A percentile compares a stretch with the other conserved stretches of the same genome.
Evolutionary conservation across 148 eudicot genomes (phyloP).

Genomic region (Polygonum aviculare): DNA sequence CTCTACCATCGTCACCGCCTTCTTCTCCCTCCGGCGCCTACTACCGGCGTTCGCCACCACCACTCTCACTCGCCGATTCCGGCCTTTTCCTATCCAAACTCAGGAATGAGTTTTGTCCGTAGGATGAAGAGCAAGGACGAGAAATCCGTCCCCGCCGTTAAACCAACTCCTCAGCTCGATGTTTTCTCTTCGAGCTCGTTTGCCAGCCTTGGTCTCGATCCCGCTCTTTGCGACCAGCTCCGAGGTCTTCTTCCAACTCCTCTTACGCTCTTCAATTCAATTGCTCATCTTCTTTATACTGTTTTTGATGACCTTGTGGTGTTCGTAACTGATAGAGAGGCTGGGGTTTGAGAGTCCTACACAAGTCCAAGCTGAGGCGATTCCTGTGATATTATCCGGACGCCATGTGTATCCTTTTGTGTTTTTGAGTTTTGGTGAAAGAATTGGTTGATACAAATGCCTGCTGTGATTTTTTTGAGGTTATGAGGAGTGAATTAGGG

Average conservation of each 20-base stretch:
- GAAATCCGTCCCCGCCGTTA: background rate
- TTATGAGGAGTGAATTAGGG: constrained; percentile 1
- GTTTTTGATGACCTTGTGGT: background rate
- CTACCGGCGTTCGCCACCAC: background rate
- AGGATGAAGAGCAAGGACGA: background rate
- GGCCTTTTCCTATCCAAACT: background rate
- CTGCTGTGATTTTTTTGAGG: background rate
- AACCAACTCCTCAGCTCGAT: constrained; percentile 20
- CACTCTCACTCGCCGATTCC: background rate
- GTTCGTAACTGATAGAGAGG: constrained; percentile 38
- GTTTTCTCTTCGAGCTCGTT: constrained; percentile 75
- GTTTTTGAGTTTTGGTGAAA: background rate
- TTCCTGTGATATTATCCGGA: constrained; percentile 81
- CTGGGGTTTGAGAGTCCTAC: constrained; percentile 79
- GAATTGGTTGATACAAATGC: background rate
- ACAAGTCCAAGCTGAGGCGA: constrained; percentile 80
- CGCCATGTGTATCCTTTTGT: constrained; percentile 61
- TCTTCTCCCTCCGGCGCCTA: background rate
- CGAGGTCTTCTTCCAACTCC: constrained; percentile 34
- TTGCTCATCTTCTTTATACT: background rate
- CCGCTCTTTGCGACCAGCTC: constrained; percentile 62
- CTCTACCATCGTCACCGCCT: background rate
- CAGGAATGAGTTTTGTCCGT: background rate
- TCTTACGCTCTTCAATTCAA: background rate
- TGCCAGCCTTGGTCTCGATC: constrained; percentile 78